phyloP scores from a whole-genome alignment of 2,329 filamentous ascomycete genomes.

The Incumbomyces delicatus region DNA sequence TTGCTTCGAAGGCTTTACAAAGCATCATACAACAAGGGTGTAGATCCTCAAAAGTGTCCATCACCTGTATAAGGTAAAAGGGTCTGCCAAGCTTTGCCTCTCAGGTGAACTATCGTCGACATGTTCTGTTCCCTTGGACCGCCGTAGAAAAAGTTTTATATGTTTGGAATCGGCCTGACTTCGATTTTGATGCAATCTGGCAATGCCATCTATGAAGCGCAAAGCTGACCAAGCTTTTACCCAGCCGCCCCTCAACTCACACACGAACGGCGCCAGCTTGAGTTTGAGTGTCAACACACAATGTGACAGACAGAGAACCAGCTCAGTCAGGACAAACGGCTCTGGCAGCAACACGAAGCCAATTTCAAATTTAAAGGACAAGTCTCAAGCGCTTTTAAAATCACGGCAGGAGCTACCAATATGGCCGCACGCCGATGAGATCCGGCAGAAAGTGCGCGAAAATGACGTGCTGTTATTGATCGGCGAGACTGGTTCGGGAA shows the following conservation, averaged over 20 bases:
- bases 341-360: not conserved
- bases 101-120: too few relatives aligned
- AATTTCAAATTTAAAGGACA: not conserved
- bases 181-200: too few relatives aligned
- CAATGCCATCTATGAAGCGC: slow-evolving; percentile 1
- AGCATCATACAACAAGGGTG: too few relatives aligned
- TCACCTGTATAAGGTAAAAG: too few relatives aligned
- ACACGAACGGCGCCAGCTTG: not conserved
- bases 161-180: too few relatives aligned
- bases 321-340: not conserved
- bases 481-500: slow-evolving; percentile 92
- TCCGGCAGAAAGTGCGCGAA: slow-evolving; percentile 52
- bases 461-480: slow-evolving; percentile 74
- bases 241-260: too few relatives aligned
- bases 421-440: slow-evolving; percentile 62
- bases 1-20: too few relatives aligned
- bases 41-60: too few relatives aligned
- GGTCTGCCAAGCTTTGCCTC: too few relatives aligned
- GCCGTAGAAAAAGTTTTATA: too few relatives aligned
- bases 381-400: slow-evolving; percentile 27
- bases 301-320: not conserved
- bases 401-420: slow-evolving; percentile 66
- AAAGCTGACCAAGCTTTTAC: slow-evolving; percentile 4
- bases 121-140: too few relatives aligned
- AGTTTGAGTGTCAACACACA: not conserved